Evolutionary conservation across 306 rosid species (phyloP).

Genomic region (Hippophae tibetana): DNA sequence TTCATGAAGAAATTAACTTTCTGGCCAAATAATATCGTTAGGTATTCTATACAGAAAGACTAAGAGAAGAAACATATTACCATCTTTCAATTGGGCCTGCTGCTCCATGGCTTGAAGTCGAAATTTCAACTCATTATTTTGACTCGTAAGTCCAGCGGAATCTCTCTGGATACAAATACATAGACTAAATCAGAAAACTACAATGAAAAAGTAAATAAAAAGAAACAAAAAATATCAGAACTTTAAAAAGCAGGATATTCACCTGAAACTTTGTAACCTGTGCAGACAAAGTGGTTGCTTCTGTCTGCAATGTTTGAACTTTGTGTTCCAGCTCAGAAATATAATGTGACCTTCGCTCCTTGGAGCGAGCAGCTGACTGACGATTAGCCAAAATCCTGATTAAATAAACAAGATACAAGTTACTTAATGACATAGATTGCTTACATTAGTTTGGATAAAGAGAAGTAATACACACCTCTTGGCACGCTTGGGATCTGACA

Average conservation of each 20-base stretch:
- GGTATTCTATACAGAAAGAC: no score
- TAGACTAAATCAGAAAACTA: conserved; percentile 7
- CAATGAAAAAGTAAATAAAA: not conserved
- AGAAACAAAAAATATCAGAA: not conserved
- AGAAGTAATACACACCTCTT: no score
- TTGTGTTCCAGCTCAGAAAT: conserved; percentile 92
- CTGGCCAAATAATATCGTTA: no score
- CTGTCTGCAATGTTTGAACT: conserved; percentile 94
- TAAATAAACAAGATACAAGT: conserved; percentile 1
- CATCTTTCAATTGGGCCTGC: conserved; percentile 92
- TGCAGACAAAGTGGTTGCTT: conserved; percentile 88
- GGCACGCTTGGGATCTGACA: no score
- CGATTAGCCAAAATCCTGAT: conserved; percentile 84
- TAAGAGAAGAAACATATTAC: conserved; percentile 22
- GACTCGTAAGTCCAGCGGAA: conserved; percentile 79
- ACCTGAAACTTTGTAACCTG: conserved; percentile 89
- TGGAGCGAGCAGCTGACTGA: conserved; percentile 92
- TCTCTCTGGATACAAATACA: conserved; percentile 47
- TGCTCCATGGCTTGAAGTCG: conserved; percentile 99
- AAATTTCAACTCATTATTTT: conserved; percentile 86
- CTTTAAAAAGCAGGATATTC: conserved; percentile 11
- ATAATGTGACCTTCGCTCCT: conserved; percentile 87
- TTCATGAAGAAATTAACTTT: no score
- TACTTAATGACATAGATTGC: no score
- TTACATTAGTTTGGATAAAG: not conserved